Conservation (phyloP, 257 asterid genomes). For the Handroanthus guayacan region DNA sequence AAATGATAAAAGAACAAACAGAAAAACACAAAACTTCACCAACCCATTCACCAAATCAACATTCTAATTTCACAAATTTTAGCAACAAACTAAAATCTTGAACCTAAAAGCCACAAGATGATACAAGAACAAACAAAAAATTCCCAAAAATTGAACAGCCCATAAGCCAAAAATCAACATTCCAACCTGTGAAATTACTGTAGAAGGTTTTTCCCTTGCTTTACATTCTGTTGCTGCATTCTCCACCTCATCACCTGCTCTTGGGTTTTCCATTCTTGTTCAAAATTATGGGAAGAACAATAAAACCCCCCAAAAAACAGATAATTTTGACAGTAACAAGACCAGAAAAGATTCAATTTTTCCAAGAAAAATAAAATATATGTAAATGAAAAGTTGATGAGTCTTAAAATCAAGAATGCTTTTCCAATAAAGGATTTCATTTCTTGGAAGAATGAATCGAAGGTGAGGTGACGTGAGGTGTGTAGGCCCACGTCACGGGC, state of each 20-base stretch:
- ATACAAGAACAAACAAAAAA: neutral
- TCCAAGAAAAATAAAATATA: slow-evolving; percentile 4
- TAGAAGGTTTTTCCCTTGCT: slow-evolving; percentile 34
- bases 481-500: slow-evolving; percentile 45
- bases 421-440: neutral
- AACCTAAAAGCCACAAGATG: neutral
- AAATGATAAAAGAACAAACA: too few relatives aligned
- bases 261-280: slow-evolving; percentile 40
- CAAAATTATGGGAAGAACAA: neutral
- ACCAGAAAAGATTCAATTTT: neutral
- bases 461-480: slow-evolving; percentile 36
- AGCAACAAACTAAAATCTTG: slow-evolving; percentile 18
- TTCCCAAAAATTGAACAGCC: slow-evolving; percentile 8
- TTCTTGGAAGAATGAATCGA: slow-evolving; percentile 24
- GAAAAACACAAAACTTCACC: too few relatives aligned
- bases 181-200: slow-evolving; percentile 44
- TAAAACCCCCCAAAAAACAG: neutral
- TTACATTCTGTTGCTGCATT: slow-evolving; percentile 29
- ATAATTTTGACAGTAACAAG: slow-evolving; percentile 6
- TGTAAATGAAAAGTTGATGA: neutral
- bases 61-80: slow-evolving; percentile 8
- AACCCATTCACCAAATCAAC: too few relatives aligned
- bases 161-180: slow-evolving; percentile 2
- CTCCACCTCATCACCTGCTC: slow-evolving; percentile 34
- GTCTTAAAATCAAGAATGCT: slow-evolving; percentile 11